Base-by-base conservation (phyloP, 768 basidiomycete species). In the Tricholoma bakamatsutake region DNA sequence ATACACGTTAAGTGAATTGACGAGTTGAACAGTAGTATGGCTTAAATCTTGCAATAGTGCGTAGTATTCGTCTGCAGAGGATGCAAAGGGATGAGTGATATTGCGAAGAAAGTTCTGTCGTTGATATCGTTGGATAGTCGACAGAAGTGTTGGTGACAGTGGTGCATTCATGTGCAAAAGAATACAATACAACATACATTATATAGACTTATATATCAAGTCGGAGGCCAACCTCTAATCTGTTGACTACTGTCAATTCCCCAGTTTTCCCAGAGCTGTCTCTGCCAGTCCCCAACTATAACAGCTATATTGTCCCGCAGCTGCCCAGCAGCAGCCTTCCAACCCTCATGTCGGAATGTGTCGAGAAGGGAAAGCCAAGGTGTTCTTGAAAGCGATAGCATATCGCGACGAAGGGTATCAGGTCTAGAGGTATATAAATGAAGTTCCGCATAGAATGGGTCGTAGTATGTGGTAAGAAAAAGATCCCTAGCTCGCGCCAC, bases 391-490 rank as follows among this genome's bases (percentile, higher is more conserved):
- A 60, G 55, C 42, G 72, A 71, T 64, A 64, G 67, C 59, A 63
- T 66, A 63, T 70, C 67, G 62, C 64, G 70, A 57, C 65, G 73
- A 52, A 66, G 65, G 57, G 71, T 69, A 67, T 78, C 72, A 31
- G 76, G 76, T 60, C 73, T 75, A 54, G 69, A 73, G 55, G 67
- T 66, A 70, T 75, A 79, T 43, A 84, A 69, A 65, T 87, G 79
- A 52, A 89, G 76, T 63, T 89, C 84, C 13, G 86, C 84, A 65
- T 87, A 81, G 70, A 88, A 82, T 55, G 89, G 85, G 65, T 92
- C 88, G 62, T 86, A 89, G 61, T 89, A 90, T 56, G 80, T 84
- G 57, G 83, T 86, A 62, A 89, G 74, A 69, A 88, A 90, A 30
- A 82, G 71, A 21, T 80, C 73, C 63, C 67, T 75, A 45, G 85